A percentile compares a stretch with the other conserved stretches of the same genome.
Evolutionary conservation across 768 basidiomycete species (phyloP).

Genomic region (Boletus subcaerulescens): DNA sequence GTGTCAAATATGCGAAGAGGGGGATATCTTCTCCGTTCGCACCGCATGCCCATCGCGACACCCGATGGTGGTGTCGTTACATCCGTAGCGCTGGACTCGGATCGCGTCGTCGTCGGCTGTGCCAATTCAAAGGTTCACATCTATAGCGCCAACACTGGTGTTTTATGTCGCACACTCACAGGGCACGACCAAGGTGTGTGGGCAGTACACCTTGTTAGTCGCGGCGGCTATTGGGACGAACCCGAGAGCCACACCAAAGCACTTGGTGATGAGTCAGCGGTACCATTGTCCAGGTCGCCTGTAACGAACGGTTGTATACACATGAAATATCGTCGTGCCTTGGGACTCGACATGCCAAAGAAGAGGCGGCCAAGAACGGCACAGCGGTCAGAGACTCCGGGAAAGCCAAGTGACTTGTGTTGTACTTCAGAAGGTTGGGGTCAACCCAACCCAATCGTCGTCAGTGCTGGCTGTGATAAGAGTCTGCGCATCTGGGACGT

Average conservation of each 20-base stretch:
- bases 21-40: constrained; percentile 65
- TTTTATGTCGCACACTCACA: constrained; percentile 69
- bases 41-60: constrained; percentile 45
- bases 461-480: constrained; percentile 93
- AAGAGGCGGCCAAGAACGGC: constrained; percentile 22
- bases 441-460: constrained; percentile 74
- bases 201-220: constrained; percentile 78
- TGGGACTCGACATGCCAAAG: constrained; percentile 42
- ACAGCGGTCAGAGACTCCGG: constrained; percentile 13
- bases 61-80: constrained; percentile 72
- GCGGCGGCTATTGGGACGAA: constrained; percentile 49
- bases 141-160: constrained; percentile 77
- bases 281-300: neutral
- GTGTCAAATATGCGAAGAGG: constrained; percentile 81
- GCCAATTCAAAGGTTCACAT: constrained; percentile 83
- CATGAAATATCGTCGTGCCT: constrained; percentile 42
- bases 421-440: constrained; percentile 87
- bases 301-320: constrained; percentile 26
- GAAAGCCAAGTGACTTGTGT: constrained; percentile 50
- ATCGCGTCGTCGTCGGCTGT: constrained; percentile 87
- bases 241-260: constrained; percentile 6
- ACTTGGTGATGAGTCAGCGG: constrained; percentile 3
- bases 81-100: constrained; percentile 76
- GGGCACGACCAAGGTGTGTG: constrained; percentile 93
- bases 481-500: constrained; percentile 92